Percentiles rank a stretch among this genome's conserved stretches.
phyloP scores from a whole-genome alignment of 2,329 filamentous ascomycete species.

The Blumeria graminis region DNA sequence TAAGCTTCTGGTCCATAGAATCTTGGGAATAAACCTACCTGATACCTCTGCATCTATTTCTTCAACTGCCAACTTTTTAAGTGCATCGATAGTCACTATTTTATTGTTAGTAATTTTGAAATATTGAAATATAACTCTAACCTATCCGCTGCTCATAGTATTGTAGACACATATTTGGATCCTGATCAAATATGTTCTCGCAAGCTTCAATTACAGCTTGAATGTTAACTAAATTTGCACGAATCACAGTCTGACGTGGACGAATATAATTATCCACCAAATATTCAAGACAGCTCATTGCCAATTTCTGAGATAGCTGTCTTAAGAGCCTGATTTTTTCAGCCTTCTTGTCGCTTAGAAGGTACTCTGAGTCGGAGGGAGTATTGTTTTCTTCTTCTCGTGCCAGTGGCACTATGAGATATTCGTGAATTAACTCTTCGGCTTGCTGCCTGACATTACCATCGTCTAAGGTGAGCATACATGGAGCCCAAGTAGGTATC shows the following conservation, averaged over 20 bases:
- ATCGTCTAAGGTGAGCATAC: conserved; percentile 26
- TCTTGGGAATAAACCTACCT: conserved; percentile 11
- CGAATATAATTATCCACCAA: conserved; percentile 12
- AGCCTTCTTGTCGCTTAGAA: background rate
- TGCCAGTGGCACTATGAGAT: conserved; percentile 2
- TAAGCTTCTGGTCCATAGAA: no score
- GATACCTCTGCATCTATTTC: conserved; percentile 18
- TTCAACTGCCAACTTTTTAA: conserved; percentile 15
- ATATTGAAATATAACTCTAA: background rate
- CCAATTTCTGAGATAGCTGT: conserved; percentile 9
- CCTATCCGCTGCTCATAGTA: background rate
- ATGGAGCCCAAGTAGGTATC: conserved; percentile 25
- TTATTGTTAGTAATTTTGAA: conserved; percentile 3
- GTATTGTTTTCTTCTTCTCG: conserved; percentile 4
- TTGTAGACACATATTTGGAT: background rate
- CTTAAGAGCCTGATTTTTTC: conserved; percentile 4
- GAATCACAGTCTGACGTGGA: conserved; percentile 10
- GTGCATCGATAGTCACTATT: conserved; percentile 10
- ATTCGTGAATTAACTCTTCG: conserved; percentile 8
- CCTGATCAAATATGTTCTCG: conserved; percentile 7
- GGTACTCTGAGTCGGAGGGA: background rate
- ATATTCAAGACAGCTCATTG: conserved; percentile 12
- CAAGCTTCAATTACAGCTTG: conserved; percentile 10
- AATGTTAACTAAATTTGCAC: conserved; percentile 10
- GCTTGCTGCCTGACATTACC: conserved; percentile 21